Evolutionary conservation across 164 flowering plant species (phyloP), one percentile per base, ranked within the genome.

Genomic region (Chimonanthus salicifolius): DNA sequence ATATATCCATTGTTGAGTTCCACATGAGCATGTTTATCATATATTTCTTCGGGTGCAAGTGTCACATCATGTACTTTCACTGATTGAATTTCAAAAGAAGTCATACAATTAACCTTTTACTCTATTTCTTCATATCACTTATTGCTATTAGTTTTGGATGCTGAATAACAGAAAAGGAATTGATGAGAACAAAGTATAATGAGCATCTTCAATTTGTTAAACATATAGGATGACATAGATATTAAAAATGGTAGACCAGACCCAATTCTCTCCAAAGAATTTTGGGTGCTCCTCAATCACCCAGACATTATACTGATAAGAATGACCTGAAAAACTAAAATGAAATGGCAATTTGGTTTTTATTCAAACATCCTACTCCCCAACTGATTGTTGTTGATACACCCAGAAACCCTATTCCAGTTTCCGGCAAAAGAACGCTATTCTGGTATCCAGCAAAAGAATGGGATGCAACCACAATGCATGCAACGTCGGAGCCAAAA

Each of bases 371-470:
- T 74, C 78, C 70, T 73, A 71, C 69, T 75, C 62, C 73, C 83
- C 83, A 84, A 70, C 72, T 70, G 77, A 76, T 72, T 67, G 82
- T 78, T 75, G 81, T 81, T 82, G 84, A 82, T 83, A 86, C 91
- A 85, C 67, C 70, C 74, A 79, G 84, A 81, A 72, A 85, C 74
- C 63, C 71, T 21, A 68, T 68, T 65, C 69, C 64, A 84, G 85
- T 77, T 74, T 81, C 85, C 78, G 49, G 78, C 75, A 82, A 80
- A 79, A 77, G 81, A 72, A 85, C 74, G 58, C 71, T 18, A 68
- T 68, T 65, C 67, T 64, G 84, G 85, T 77, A 73, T 81, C 85
- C 78, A 51, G 78, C 76, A 82, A 80, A 79, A 77, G 81, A 78
- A 84, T 80, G 72, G 76, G 73, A 80, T 74, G 58, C 77, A 76